A percentile compares a stretch with the other conserved stretches of the same genome.
These are phyloP conservation scores for Hysterium pulicare DNA, from an alignment of 2,329 filamentous ascomycete species.

Conservation along the genomic window DNA sequence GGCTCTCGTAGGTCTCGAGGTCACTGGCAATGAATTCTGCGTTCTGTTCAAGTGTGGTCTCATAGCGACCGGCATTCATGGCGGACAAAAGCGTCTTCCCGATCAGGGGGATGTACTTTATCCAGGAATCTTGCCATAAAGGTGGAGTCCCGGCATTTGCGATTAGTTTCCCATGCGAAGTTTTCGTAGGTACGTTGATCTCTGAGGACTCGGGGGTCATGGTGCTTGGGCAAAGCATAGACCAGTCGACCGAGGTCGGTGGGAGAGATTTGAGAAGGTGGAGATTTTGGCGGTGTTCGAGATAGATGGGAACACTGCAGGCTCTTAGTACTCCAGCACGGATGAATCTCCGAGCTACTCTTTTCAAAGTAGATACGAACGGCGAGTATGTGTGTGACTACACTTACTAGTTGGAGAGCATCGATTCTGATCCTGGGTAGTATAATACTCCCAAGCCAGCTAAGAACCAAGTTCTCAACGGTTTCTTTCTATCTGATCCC, in stretches of 20 bases:
- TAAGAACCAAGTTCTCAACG: slow-evolving; percentile 40
- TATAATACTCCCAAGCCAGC: slow-evolving; percentile 35
- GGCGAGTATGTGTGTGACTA: too few relatives aligned
- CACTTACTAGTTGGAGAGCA: too few relatives aligned
- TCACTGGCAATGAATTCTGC: slow-evolving; percentile 44
- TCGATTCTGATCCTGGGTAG: slow-evolving; percentile 32
- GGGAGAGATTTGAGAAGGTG: too few relatives aligned
- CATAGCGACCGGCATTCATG: slow-evolving; percentile 31
- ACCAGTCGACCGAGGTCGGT: too few relatives aligned
- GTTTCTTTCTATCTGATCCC: slow-evolving; percentile 27
- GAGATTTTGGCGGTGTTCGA: too few relatives aligned
- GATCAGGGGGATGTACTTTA: slow-evolving; percentile 30
- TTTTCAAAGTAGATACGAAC: too few relatives aligned
- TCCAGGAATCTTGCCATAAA: slow-evolving; percentile 32
- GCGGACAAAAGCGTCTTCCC: slow-evolving; percentile 26
- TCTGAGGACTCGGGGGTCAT: slow-evolving; percentile 33
- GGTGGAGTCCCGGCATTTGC: slow-evolving; percentile 29
- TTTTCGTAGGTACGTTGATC: slow-evolving; percentile 26
- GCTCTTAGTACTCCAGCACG: too few relatives aligned
- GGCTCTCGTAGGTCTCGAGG: slow-evolving; percentile 26
- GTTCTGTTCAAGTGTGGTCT: slow-evolving; percentile 39
- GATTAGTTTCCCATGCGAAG: slow-evolving; percentile 20
- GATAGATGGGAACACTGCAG: too few relatives aligned
- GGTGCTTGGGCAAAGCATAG: too few relatives aligned
- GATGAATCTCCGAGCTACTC: too few relatives aligned